phyloP scores from a whole-genome alignment of 768 basidiomycete genomes.

The Mycena crocata region DNA sequence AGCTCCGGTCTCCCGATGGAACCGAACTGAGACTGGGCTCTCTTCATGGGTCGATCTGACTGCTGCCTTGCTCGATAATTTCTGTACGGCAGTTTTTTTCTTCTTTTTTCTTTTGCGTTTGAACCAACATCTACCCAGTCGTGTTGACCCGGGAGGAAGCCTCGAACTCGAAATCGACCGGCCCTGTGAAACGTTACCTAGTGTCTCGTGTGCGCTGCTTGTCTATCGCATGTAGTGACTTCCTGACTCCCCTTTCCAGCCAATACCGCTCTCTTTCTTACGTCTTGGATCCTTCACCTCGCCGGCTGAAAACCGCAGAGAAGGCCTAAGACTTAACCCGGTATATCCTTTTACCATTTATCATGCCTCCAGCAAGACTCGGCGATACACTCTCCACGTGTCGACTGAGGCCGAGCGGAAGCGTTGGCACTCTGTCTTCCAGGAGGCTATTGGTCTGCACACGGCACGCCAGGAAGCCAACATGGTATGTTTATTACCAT shows the following conservation, averaged over 20 bases:
- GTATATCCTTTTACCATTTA: conserved; percentile 85
- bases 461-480: conserved; percentile 76
- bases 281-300: conserved; percentile 73
- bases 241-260: conserved; percentile 55
- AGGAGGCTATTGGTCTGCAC: conserved; percentile 73
- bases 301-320: conserved; percentile 72
- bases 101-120: not conserved
- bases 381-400: conserved; percentile 82
- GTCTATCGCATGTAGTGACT: not conserved
- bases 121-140: conserved; percentile 53
- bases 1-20: conserved; percentile 70
- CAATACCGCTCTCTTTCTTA: conserved; percentile 84
- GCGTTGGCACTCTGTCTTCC: conserved; percentile 72
- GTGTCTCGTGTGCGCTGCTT: conserved; percentile 71
- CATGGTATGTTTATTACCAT: conserved; percentile 61
- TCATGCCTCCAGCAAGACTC: conserved; percentile 69
- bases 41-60: conserved; percentile 78
- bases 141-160: conserved; percentile 74
- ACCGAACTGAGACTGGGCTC: conserved; percentile 73
- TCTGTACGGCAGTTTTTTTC: conserved; percentile 58
- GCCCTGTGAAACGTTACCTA: conserved; percentile 61
- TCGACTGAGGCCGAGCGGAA: conserved; percentile 65
- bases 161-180: conserved; percentile 61
- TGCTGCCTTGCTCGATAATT: conserved; percentile 81
- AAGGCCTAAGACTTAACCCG: conserved; percentile 65